Evolutionary conservation across 2,329 filamentous ascomycete species (phyloP).

Genomic region (Diaporthe batatas): DNA sequence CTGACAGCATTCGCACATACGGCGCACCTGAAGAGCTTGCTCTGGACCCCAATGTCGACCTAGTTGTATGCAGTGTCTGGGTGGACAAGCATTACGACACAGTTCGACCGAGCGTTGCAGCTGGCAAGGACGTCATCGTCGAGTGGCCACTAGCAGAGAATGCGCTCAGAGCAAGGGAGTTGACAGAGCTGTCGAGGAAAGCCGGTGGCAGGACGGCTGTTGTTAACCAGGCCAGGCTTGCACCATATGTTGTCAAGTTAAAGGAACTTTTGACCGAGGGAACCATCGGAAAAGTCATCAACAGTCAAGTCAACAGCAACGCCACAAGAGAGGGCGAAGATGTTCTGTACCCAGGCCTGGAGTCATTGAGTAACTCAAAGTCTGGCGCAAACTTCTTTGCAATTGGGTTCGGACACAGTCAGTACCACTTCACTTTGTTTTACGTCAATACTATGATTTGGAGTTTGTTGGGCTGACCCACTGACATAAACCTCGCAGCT

Average conservation of each 20-base stretch:
- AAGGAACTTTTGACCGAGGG: slow-evolving; percentile 59
- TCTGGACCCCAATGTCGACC: slow-evolving; percentile 62
- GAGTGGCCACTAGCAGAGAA: slow-evolving; percentile 71
- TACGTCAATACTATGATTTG: slow-evolving; percentile 44
- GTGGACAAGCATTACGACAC: slow-evolving; percentile 66
- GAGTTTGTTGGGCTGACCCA: slow-evolving; percentile 40
- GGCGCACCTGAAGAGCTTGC: slow-evolving; percentile 64
- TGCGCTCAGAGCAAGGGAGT: slow-evolving; percentile 54
- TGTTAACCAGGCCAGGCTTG: slow-evolving; percentile 63
- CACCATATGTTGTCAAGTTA: slow-evolving; percentile 59
- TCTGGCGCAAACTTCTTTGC: slow-evolving; percentile 61
- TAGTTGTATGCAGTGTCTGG: slow-evolving; percentile 67
- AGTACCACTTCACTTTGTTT: slow-evolving; percentile 42
- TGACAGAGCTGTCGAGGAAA: slow-evolving; percentile 53
- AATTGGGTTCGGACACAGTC: slow-evolving; percentile 59
- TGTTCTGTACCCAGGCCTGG: slow-evolving; percentile 50
- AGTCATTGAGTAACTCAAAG: slow-evolving; percentile 63
- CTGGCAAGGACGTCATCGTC: slow-evolving; percentile 66
- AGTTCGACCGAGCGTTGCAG: slow-evolving; percentile 60
- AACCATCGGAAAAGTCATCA: slow-evolving; percentile 65
- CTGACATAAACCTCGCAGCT: slow-evolving; percentile 47
- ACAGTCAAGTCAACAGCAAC: slow-evolving; percentile 58
- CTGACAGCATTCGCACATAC: slow-evolving; percentile 60
- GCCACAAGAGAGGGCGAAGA: slow-evolving; percentile 54
- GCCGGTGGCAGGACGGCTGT: slow-evolving; percentile 55